Percentiles rank a stretch among this genome's conserved stretches.
Conservation (phyloP, 352 stramenopile species). For the Plasmopara muralis region DNA sequence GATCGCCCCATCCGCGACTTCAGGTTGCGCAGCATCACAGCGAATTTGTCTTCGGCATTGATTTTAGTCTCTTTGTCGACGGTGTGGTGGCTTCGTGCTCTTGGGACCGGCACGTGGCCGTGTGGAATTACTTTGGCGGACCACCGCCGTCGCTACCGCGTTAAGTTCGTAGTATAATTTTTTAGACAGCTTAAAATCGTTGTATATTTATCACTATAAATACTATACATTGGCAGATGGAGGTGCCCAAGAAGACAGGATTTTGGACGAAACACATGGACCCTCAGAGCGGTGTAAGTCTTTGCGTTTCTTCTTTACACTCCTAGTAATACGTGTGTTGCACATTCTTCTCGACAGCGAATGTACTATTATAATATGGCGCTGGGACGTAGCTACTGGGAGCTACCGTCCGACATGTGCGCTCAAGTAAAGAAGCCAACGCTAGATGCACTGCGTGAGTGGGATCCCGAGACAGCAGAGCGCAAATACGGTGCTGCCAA, state of each 20-base stretch:
- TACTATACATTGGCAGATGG: constrained; percentile 23
- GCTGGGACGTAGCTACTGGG: constrained; percentile 67
- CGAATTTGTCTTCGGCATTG: constrained; percentile 85
- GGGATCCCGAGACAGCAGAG: constrained; percentile 34
- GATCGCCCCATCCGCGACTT: constrained; percentile 65
- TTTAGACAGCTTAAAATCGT: no score
- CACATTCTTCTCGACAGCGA: constrained; percentile 28
- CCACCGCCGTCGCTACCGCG: constrained; percentile 32
- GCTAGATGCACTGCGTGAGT: constrained; percentile 41
- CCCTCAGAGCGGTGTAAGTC: constrained; percentile 38
- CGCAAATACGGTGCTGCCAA: constrained; percentile 26
- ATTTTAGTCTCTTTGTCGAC: constrained; percentile 81
- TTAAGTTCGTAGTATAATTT: constrained; percentile 17
- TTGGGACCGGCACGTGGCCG: constrained; percentile 65
- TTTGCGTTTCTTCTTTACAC: constrained; percentile 6
- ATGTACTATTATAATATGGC: constrained; percentile 80
- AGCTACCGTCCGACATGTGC: constrained; percentile 46
- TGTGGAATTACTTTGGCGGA: constrained; percentile 80
- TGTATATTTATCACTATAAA: not conserved
- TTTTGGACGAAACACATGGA: constrained; percentile 77
- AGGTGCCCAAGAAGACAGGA: constrained; percentile 40
- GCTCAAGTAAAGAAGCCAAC: constrained; percentile 42
- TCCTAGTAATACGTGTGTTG: not conserved
- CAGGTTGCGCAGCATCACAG: constrained; percentile 74
- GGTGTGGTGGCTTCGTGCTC: constrained; percentile 70